Evolutionary conservation across 1,284 basidiomycete genomes (phyloP).

Genomic region (Macrocystidia cucumis): DNA sequence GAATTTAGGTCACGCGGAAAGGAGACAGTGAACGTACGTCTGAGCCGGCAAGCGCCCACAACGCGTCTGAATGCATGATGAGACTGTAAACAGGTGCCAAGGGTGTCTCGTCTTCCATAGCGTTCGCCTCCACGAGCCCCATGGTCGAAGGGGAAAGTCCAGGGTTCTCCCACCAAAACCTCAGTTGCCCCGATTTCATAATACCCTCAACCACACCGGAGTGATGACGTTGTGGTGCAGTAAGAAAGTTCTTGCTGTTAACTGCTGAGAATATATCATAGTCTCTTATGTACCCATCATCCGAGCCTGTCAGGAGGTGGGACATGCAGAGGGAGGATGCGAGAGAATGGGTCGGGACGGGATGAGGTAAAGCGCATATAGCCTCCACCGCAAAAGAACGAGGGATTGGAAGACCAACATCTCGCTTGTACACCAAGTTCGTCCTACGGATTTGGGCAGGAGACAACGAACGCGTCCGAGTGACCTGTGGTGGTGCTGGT

Average conservation of each 20-base stretch:
- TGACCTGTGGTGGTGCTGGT: slow-evolving; percentile 20
- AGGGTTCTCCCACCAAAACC: slow-evolving; percentile 88
- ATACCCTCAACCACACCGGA: slow-evolving; percentile 89
- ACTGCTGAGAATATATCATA: slow-evolving; percentile 89
- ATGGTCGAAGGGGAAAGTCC: slow-evolving; percentile 23
- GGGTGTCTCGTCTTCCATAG: slow-evolving; percentile 37
- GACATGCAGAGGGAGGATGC: slow-evolving; percentile 84
- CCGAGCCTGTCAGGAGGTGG: slow-evolving; percentile 85
- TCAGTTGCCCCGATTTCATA: slow-evolving; percentile 83
- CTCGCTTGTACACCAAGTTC: slow-evolving; percentile 25
- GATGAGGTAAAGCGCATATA: slow-evolving; percentile 87
- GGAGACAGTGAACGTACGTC: slow-evolving; percentile 46
- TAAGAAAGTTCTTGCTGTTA: slow-evolving; percentile 84
- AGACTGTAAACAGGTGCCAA: slow-evolving; percentile 81
- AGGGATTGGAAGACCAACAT: slow-evolving; percentile 20
- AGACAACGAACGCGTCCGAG: slow-evolving; percentile 48
- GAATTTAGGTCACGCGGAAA: no score
- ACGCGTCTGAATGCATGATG: slow-evolving; percentile 82
- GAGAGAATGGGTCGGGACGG: slow-evolving; percentile 80
- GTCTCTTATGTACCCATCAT: slow-evolving; percentile 90
- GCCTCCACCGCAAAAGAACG: slow-evolving; percentile 85
- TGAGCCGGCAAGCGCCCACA: slow-evolving; percentile 86
- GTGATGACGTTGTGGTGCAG: slow-evolving; percentile 84
- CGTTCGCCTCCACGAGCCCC: slow-evolving; percentile 16
- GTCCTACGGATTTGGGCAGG: slow-evolving; percentile 52